phyloP scores from a whole-genome alignment of 257 asterid species.

The Solanum peruvianum region DNA sequence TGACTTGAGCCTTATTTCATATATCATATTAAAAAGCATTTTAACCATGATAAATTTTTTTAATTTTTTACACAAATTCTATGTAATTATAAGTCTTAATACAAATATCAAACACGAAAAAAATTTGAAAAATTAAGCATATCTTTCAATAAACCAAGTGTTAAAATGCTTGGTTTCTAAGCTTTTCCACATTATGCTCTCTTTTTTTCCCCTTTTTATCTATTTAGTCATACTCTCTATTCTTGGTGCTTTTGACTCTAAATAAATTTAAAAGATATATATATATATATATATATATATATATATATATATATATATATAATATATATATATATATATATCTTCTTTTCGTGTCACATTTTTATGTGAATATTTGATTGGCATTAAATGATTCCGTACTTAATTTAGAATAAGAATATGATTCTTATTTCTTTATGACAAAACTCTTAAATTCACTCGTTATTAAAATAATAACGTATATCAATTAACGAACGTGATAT shows the following conservation, averaged over 20 bases:
- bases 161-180: background rate
- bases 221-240: background rate
- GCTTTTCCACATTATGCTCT: background rate
- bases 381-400: background rate
- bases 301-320: background rate
- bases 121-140: background rate
- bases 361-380: background rate
- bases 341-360: background rate
- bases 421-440: background rate
- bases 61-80: no score
- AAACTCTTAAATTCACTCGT: background rate
- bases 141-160: conserved; percentile 5
- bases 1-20: no score
- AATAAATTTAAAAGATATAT: background rate
- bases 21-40: background rate
- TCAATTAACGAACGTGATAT: background rate
- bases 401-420: background rate
- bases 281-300: background rate
- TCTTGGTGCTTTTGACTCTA: background rate
- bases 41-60: background rate
- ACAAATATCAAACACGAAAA: background rate
- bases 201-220: background rate
- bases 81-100: background rate
- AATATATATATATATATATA: background rate
- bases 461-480: background rate